These are phyloP conservation scores for Hippophae rhamnoides DNA, from an alignment of 306 rosid genomes.

Conservation along the genomic window DNA sequence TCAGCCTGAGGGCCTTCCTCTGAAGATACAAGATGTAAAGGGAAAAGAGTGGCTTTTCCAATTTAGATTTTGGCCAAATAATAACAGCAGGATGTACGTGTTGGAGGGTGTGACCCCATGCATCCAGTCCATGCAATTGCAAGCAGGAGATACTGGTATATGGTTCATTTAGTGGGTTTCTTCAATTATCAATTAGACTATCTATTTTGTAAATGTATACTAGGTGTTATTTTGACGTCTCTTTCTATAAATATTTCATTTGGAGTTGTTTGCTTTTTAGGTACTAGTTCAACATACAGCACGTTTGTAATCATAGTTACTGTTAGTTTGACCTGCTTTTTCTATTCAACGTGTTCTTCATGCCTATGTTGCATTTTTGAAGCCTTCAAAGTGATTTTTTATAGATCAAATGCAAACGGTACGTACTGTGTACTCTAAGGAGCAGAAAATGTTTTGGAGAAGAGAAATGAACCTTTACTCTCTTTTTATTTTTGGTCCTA, in stretches of 20 bases:
- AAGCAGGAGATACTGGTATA: constrained; percentile 98
- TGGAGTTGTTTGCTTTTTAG: too few relatives aligned
- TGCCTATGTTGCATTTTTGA: too few relatives aligned
- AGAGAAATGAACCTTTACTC: background rate
- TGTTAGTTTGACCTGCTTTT: background rate
- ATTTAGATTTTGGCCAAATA: constrained; percentile 99
- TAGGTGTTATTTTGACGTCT: background rate
- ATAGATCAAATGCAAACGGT: too few relatives aligned
- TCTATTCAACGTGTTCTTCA: background rate
- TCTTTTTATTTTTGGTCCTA: background rate
- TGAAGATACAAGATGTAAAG: constrained; percentile 89
- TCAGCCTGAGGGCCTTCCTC: constrained; percentile 98
- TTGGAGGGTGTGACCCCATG: constrained; percentile 98
- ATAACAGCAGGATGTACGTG: constrained; percentile 99
- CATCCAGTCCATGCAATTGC: constrained; percentile 99
- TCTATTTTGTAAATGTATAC: background rate
- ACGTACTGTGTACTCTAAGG: background rate
- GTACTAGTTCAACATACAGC: too few relatives aligned
- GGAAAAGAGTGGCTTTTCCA: constrained; percentile 99
- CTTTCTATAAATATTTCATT: too few relatives aligned
- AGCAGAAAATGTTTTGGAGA: too few relatives aligned
- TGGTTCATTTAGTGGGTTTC: constrained; percentile 3
- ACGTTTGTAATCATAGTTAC: background rate
- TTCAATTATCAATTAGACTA: background rate
- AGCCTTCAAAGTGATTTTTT: too few relatives aligned